Percentiles rank a stretch among this genome's conserved stretches.
phyloP scores from a whole-genome alignment of 805 yeast genomes.

The Blastobotrys americana region DNA sequence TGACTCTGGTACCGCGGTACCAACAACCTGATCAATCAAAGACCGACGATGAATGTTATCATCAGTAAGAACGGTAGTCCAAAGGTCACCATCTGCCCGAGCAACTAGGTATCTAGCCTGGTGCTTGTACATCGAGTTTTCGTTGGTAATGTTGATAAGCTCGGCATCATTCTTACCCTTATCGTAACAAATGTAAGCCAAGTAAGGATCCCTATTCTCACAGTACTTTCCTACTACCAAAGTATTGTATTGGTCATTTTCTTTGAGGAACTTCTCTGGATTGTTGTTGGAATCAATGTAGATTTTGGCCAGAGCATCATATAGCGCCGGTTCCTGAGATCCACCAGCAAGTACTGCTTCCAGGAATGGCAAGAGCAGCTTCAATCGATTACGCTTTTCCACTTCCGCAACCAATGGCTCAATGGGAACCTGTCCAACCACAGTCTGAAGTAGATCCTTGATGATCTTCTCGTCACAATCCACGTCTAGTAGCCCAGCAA shows the following conservation, averaged over 20 bases:
- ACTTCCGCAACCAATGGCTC: constrained; percentile 86
- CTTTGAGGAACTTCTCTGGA: constrained; percentile 93
- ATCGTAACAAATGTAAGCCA: constrained; percentile 95
- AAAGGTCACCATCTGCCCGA: constrained; percentile 78
- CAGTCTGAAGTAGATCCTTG: constrained; percentile 71
- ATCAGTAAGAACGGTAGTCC: constrained; percentile 69
- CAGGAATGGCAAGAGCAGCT: constrained; percentile 83
- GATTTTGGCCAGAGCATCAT: constrained; percentile 91
- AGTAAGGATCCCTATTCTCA: constrained; percentile 97
- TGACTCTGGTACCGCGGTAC: constrained; percentile 92
- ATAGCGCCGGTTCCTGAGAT: constrained; percentile 82
- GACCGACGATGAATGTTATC: constrained; percentile 86
- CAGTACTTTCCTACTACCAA: constrained; percentile 94
- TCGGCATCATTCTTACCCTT: constrained; percentile 91
- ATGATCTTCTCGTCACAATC: constrained; percentile 92
- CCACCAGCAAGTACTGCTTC: constrained; percentile 82
- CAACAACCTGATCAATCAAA: constrained; percentile 87
- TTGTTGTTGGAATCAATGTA: constrained; percentile 96
- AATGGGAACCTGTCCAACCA: constrained; percentile 90
- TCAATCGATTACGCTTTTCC: constrained; percentile 91
- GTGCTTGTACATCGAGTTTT: constrained; percentile 95
- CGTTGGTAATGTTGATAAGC: constrained; percentile 85
- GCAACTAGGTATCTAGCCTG: constrained; percentile 93
- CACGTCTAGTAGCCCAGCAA: constrained; percentile 93
- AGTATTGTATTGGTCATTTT: constrained; percentile 86